These are phyloP conservation scores for Boletus huronensis DNA, from an alignment of 768 basidiomycete genomes.

Conservation along the genomic window DNA sequence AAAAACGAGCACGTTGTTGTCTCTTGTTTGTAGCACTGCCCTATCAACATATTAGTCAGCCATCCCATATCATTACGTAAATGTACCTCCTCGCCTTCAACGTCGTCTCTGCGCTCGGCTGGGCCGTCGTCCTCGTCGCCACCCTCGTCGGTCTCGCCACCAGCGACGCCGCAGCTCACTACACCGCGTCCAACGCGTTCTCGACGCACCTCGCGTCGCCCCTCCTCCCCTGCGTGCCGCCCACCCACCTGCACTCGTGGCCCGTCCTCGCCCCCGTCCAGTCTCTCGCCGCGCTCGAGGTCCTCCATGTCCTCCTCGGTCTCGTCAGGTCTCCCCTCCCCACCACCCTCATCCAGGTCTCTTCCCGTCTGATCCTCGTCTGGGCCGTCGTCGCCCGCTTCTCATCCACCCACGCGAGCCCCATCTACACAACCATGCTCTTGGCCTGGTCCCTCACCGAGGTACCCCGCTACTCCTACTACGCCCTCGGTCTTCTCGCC, in stretches of 20 bases:
- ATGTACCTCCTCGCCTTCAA: constrained; percentile 81
- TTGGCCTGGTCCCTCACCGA: constrained; percentile 91
- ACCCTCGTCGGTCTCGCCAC: constrained; percentile 45
- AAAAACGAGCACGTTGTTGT: constrained; percentile 28
- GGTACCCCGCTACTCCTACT: constrained; percentile 88
- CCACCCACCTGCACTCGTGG: constrained; percentile 50
- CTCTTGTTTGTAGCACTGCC: constrained; percentile 16
- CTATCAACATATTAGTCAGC: constrained; percentile 6
- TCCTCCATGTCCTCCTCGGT: constrained; percentile 74
- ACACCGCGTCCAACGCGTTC: constrained; percentile 38
- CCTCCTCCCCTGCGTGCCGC: constrained; percentile 38
- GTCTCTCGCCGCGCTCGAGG: constrained; percentile 78
- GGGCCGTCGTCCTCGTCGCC: constrained; percentile 65
- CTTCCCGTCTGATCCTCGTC: constrained; percentile 75
- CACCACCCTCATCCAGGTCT: constrained; percentile 78
- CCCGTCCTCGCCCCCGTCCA: constrained; percentile 72
- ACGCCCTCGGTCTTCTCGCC: constrained; percentile 64
- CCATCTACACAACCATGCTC: constrained; percentile 88
- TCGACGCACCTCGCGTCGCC: constrained; percentile 32
- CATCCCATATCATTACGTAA: constrained; percentile 7
- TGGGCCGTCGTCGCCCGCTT: constrained; percentile 64
- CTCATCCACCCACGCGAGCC: constrained; percentile 55
- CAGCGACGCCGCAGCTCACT: constrained; percentile 13
- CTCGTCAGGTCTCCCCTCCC: constrained; percentile 74
- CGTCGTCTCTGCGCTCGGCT: constrained; percentile 65